Evolutionary conservation across 129 eudicot species (phyloP).

Genomic region (Helianthus annuus): HanXRQr2.0-SUNRISE NC_035441.2:99956227-99956726

Average conservation of each 20-base stretch:
- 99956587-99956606: too few species aligned
- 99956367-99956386: constrained; percentile 32
- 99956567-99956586: too few species aligned
- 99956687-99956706: too few species aligned
- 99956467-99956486: not conserved
- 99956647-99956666: too few species aligned
- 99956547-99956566: too few species aligned
- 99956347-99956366: constrained; percentile 20
- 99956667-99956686: too few species aligned
- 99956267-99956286: constrained; percentile 40
- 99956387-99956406: constrained; percentile 28
- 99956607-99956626: too few species aligned
- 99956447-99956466: not conserved
- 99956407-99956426: constrained; percentile 7
- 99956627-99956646: too few species aligned
- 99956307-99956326: constrained; percentile 19
- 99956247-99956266: constrained; percentile 68
- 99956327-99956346: constrained; percentile 22
- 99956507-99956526: too few species aligned
- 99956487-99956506: not conserved
- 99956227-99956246: constrained; percentile 52
- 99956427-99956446: not conserved
- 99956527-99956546: too few species aligned
- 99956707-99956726: too few species aligned
- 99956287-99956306: constrained; percentile 11